Base-by-base conservation (phyloP, 2,329 filamentous ascomycete species). In the Trichoderma oligosporum region DNA sequence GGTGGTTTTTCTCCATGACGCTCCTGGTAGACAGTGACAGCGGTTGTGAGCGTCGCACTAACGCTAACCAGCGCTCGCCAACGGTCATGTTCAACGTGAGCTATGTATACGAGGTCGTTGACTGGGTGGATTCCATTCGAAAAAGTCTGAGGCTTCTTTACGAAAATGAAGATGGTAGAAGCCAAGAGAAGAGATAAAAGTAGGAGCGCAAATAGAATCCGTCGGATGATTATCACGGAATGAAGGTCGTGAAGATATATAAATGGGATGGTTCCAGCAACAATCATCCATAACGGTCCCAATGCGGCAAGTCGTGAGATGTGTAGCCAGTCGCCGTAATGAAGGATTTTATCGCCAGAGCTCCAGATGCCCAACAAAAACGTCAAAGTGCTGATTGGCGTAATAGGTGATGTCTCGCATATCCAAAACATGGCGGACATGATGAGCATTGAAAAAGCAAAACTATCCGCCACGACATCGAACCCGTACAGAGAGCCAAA, bases 1-100 rank as follows among this genome's bases (percentile, higher is more conserved):
- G 91, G 91, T 25, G 83, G 76, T 59, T 90, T 82, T 12, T 84
- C 83, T 64, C 88, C 64, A 58, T 83, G 76, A 4, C 77, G 74
- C 46, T 80, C 75, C 46, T 74, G 73, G 63, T 84, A 84, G 55
- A 79, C 73, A 4, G 68, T 65, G 4, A 77, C 73, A 0, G 80
- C 81, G 7, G 77, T 69, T 1, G 69, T 69, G 2, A 82, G 67
- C 11, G 73, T 79, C 9, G 71, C 71, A 63, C 80, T 83, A 12
- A 74, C 72, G 2, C 71, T 72, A 1, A 76, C 80, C 46, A 76
- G 68, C 7, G 74, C 66, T 7, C 79, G 64, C 80, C 80, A 84
- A 7, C 77, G 73, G 61, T 79, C 75, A 6, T 77, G 73, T 22
- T 73, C 73, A 20, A 78, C 71, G 22, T 78, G 73, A 2, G 74